Base-by-base conservation (phyloP, 2,329 filamentous ascomycete genomes). In the Aureobasidium sp. region DNA sequence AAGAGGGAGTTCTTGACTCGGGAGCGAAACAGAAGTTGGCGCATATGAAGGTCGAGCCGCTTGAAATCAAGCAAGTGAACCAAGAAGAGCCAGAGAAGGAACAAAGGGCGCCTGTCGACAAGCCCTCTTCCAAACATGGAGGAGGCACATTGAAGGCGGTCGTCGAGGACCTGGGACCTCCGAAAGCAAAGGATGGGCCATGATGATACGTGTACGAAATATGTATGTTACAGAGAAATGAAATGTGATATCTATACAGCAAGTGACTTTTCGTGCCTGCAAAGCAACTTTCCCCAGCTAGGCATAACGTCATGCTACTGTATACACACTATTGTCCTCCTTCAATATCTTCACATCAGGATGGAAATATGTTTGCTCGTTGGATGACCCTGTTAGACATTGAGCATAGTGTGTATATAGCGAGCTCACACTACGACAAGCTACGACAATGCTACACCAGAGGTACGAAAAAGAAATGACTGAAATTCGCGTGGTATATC, bases 1-100 rank as follows among this genome's bases (percentile, higher is more conserved):
- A 47, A 32, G 30, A 34, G 10, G 21, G 41, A 25, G 14, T 25
- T 4, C n/a, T 55, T 5, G 59, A 61, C 42, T 61, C 59, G 5
- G 42, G 25, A 30, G 49, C 59, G 6, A 61, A 55, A 39, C 59
- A 61, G 41, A 61, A 61, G 25, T 32, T 54, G 16, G 59, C 59
- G 8, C 49, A 61, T 14, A 47, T 53, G 27, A 53, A 29, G 27
- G n/a, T 25, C 6, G 39, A 45, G 29, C 25, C 21, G 11, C 25
- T 45, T 49, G 45, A 42, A 9, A 6, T 59, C 25, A 21, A 49
- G n/a, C 42, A 59, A 9, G 44, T 21, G 16, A 42, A 59, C 3
- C 44, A 59, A 50, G 47, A 44, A n/a, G 39, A 53, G 9, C 7
- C 58, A 25, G 47, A 45, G 7, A n/a, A 41, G n/a, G 42, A 41